Percentiles rank a stretch among this genome's conserved stretches.
These are phyloP conservation scores for Phragmites australis DNA, from an alignment of 176 grass and related monocot genomes.

Conservation along the genomic window DNA sequence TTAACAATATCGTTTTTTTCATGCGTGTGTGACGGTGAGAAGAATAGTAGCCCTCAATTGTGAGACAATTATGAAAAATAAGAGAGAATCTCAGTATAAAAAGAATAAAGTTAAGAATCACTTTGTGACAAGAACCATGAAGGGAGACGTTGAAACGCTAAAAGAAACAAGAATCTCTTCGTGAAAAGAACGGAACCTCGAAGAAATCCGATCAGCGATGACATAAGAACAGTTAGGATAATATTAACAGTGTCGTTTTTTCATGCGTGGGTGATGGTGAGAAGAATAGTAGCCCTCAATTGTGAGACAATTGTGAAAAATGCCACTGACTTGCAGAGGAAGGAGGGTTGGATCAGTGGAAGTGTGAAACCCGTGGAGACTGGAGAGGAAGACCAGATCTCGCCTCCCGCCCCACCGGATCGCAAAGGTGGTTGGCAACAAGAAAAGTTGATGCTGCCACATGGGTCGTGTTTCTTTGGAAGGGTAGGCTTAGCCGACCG, in stretches of 20 bases:
- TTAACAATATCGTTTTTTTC: too few species aligned
- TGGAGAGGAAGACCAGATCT: conserved; percentile 36
- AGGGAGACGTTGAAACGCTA: too few species aligned
- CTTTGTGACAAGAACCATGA: too few species aligned
- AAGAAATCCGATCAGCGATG: too few species aligned
- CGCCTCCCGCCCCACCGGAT: conserved; percentile 5
- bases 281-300: neutral
- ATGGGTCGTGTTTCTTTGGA: conserved; percentile 42
- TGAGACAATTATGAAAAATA: conserved; percentile 1
- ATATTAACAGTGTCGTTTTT: too few species aligned
- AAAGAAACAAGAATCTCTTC: too few species aligned
- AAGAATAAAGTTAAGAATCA: too few species aligned
- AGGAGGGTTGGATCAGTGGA: neutral
- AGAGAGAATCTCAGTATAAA: too few species aligned
- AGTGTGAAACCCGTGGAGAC: too few species aligned
- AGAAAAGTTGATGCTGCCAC: conserved; percentile 45
- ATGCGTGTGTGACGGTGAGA: neutral
- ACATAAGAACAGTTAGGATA: too few species aligned
- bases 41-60: conserved; percentile 7
- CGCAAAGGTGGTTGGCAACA: conserved; percentile 34
- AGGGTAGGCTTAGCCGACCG: too few species aligned
- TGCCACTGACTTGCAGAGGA: conserved; percentile 37
- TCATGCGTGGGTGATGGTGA: conserved; percentile 13
- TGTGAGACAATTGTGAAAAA: neutral
- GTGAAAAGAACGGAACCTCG: too few species aligned